These are phyloP conservation scores for Carex cristatella DNA, from an alignment of 176 grass and related monocot genomes.

Conservation along the genomic window DNA sequence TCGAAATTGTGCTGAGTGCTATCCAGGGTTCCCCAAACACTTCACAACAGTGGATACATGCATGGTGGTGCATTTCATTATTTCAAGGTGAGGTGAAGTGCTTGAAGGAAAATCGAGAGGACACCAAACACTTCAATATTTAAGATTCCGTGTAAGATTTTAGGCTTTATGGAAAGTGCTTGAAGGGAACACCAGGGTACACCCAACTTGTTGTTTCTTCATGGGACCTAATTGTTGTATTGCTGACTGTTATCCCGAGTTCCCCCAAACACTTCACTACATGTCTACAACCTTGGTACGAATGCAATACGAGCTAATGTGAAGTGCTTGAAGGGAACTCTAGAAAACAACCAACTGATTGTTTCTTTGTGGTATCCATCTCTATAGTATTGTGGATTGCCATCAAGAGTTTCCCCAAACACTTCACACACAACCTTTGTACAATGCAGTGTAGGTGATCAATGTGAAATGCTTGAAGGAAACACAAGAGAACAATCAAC, in stretches of 20 bases:
- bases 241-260: constrained; percentile 21
- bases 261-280: constrained; percentile 39
- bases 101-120: too few species aligned
- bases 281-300: neutral
- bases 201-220: neutral
- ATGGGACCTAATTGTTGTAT: neutral
- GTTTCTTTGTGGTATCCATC: neutral
- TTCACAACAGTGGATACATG: too few species aligned
- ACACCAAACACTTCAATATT: neutral
- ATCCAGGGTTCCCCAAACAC: too few species aligned
- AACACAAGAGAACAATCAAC: constrained; percentile 29
- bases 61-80: too few species aligned
- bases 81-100: too few species aligned
- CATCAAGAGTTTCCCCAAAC: constrained; percentile 41
- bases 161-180: constrained; percentile 18
- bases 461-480: constrained; percentile 20
- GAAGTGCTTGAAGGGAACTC: constrained; percentile 37
- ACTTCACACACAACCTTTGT: constrained; percentile 27
- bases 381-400: neutral
- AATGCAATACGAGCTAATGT: neutral
- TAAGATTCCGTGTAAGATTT: neutral
- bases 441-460: neutral
- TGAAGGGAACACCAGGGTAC: constrained; percentile 8
- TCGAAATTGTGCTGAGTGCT: too few species aligned
- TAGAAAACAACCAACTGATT: neutral